A percentile compares a stretch with the other conserved stretches of the same genome.
Evolutionary conservation across 2,329 filamentous ascomycete genomes (phyloP).

Genomic region (Exophiala phaeomuriformis): DNA sequence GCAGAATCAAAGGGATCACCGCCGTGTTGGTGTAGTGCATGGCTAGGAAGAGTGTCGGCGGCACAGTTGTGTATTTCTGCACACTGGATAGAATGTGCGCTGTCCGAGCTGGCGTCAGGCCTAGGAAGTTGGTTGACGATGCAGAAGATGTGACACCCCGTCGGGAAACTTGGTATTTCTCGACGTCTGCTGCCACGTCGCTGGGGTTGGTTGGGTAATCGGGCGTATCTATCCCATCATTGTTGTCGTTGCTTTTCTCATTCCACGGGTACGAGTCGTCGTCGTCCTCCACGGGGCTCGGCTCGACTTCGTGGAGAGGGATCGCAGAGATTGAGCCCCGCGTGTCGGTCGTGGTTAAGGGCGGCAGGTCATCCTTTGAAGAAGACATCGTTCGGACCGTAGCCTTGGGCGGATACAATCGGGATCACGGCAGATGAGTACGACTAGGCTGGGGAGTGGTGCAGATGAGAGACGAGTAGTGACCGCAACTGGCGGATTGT

Average conservation of each 20-base stretch:
- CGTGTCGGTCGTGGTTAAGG: slow-evolving; percentile 16
- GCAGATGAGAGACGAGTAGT: too few species aligned
- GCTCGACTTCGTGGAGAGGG: slow-evolving; percentile 71
- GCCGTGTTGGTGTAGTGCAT: slow-evolving; percentile 77
- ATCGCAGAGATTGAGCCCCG: slow-evolving; percentile 43
- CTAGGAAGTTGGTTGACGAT: slow-evolving; percentile 37
- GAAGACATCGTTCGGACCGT: neutral
- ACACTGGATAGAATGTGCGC: slow-evolving; percentile 51
- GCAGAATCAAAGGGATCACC: slow-evolving; percentile 67
- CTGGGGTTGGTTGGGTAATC: slow-evolving; percentile 39
- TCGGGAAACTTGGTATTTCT: slow-evolving; percentile 30
- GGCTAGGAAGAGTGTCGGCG: slow-evolving; percentile 66
- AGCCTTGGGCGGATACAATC: too few species aligned
- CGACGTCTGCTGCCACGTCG: slow-evolving; percentile 31
- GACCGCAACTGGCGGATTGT: too few species aligned
- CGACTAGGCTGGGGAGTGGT: too few species aligned
- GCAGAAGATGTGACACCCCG: slow-evolving; percentile 20
- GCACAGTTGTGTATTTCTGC: slow-evolving; percentile 85
- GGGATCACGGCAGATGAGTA: too few species aligned
- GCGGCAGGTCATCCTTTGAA: slow-evolving; percentile 15
- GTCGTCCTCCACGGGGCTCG: slow-evolving; percentile 64
- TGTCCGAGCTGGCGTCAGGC: slow-evolving; percentile 26
- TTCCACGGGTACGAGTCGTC: slow-evolving; percentile 24
- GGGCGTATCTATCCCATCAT: slow-evolving; percentile 28
- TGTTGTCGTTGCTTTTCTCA: neutral